Conservation (phyloP, 2,329 filamentous ascomycete genomes). For the Fusarium transvaalense region DNA sequence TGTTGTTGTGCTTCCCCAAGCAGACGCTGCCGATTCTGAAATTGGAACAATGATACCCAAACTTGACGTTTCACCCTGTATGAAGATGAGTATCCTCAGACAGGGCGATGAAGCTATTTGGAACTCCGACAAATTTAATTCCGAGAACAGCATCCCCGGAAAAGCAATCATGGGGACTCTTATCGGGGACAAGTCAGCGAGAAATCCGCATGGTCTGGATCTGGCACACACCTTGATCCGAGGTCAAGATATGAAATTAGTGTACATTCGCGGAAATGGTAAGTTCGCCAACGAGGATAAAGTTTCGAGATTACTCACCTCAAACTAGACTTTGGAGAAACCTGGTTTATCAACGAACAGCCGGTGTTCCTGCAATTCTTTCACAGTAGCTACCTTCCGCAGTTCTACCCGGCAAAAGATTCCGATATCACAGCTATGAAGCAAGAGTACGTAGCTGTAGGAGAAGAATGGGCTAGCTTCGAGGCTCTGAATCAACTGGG, state of each 20-base stretch:
- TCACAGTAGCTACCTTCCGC: constrained; percentile 24
- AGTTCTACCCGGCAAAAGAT: constrained; percentile 26
- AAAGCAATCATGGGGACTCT: constrained; percentile 30
- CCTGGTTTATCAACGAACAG: constrained; percentile 32
- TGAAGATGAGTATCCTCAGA: neutral
- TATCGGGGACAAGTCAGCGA: constrained; percentile 22
- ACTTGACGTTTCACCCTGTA: neutral
- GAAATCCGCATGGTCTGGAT: constrained; percentile 19
- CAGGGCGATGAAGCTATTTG: constrained; percentile 12
- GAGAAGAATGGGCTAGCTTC: constrained; percentile 30
- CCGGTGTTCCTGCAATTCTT: constrained; percentile 29
- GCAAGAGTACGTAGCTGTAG: constrained; percentile 20
- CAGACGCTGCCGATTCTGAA: constrained; percentile 21
- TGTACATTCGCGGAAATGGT: constrained; percentile 33
- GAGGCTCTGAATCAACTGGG: constrained; percentile 28
- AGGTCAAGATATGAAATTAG: constrained; percentile 6
- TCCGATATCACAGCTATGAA: neutral
- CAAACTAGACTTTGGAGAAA: constrained; percentile 20
- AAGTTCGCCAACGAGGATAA: neutral
- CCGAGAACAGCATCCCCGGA: neutral
- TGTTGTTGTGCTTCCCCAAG: constrained; percentile 17
- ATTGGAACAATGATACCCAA: neutral
- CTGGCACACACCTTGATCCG: constrained; percentile 16
- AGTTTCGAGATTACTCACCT: neutral
- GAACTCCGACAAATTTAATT: constrained; percentile 17